phyloP scores from a whole-genome alignment of 2,329 filamentous ascomycete genomes.

The Boeremia exigua region DNA sequence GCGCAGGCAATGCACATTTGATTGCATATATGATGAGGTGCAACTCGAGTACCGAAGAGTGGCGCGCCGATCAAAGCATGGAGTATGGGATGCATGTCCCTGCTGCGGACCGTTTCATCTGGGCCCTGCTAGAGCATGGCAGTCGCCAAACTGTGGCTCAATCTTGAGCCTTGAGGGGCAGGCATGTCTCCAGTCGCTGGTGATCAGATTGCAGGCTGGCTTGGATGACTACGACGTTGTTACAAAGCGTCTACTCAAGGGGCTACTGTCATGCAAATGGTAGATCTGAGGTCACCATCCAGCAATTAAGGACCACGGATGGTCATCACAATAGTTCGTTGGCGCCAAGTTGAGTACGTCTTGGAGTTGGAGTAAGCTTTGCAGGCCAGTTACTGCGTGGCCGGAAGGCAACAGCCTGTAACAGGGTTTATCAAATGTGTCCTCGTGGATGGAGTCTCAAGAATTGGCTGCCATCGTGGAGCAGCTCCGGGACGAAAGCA shows the following conservation, averaged over 20 bases:
- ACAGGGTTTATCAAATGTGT: constrained; percentile 17
- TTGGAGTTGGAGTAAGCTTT: constrained; percentile 22
- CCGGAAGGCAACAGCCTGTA: constrained; percentile 2
- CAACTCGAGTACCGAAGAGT: constrained; percentile 7
- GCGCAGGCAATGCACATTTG: constrained; percentile 21
- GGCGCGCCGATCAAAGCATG: constrained; percentile 12
- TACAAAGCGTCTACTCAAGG: background rate
- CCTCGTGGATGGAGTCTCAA: constrained; percentile 4
- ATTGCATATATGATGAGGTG: constrained; percentile 21
- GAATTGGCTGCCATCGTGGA: constrained; percentile 5
- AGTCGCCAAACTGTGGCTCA: constrained; percentile 10
- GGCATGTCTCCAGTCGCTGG: background rate
- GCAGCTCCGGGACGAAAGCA: constrained; percentile 19
- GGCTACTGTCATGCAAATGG: background rate
- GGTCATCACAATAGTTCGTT: constrained; percentile 1
- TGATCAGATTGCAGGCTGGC: background rate
- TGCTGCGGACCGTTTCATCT: constrained; percentile 14
- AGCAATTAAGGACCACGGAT: background rate
- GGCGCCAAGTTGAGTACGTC: constrained; percentile 22
- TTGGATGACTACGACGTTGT: background rate
- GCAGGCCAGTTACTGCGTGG: constrained; percentile 20
- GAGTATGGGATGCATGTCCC: constrained; percentile 6
- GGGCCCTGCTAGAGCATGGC: background rate
- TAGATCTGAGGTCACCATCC: background rate
- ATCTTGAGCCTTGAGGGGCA: background rate